Conservation (phyloP, 306 rosid species). For the Castanea mollissima region DNA sequence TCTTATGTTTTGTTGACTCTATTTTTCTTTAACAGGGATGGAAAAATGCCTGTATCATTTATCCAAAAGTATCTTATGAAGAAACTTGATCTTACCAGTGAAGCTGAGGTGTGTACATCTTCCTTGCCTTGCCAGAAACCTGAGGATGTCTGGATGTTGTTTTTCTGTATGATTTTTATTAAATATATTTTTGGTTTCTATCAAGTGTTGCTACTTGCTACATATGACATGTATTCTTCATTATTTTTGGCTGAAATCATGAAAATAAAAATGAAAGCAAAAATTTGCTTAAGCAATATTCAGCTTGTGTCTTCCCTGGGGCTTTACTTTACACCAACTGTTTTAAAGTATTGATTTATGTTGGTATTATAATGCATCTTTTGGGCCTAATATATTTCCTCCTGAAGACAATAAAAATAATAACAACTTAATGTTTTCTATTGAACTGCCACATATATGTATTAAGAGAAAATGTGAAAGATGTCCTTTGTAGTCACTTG, state of each 20-base stretch:
- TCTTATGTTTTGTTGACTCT: conserved; percentile 19
- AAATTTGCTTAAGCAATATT: neutral
- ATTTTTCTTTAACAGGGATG: conserved; percentile 59
- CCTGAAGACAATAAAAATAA: no score
- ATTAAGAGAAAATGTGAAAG: neutral
- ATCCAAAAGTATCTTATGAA: conserved; percentile 85
- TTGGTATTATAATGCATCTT: neutral
- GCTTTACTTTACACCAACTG: neutral
- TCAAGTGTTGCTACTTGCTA: neutral
- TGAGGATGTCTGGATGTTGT: neutral
- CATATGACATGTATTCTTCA: neutral
- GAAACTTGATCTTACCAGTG: conserved; percentile 83
- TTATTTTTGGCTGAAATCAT: conserved; percentile 1
- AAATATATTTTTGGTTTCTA: neutral
- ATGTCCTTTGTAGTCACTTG: neutral
- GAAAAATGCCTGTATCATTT: conserved; percentile 76
- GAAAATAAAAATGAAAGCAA: neutral
- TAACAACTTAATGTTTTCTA: neutral
- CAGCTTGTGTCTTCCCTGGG: neutral
- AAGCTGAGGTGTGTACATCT: conserved; percentile 68
- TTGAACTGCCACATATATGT: neutral
- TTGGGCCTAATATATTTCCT: neutral
- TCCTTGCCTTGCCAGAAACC: conserved; percentile 16
- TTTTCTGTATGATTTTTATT: neutral
- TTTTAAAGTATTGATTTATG: neutral